Evolutionary conservation across 495 filamentous ascomycete species (phyloP), one percentile per base, ranked within the genome.

Genomic region (Entonaema liquescens): DNA sequence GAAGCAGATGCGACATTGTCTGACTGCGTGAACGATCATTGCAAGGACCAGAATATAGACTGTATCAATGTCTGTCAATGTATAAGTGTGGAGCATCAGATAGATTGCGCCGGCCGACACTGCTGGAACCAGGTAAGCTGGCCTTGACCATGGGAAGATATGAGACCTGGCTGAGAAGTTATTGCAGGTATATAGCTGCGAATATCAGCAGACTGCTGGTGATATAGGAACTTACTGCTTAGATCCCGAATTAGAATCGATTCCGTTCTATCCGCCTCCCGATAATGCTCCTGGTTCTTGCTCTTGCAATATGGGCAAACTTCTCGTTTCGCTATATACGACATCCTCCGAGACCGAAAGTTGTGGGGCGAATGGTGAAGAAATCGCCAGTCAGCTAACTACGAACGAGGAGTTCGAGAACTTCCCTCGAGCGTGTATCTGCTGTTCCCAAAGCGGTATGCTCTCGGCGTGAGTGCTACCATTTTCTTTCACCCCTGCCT

Each of bases 211-310:
- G 36, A 40, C 36, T n/a, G 36, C 36, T 15, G 36, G 36, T 13
- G 36, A 40, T 3, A 40, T 40, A 40, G 36, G 12, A 40, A 40
- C 13, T 40, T 40, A 40, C 4, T 17, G 36, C 13, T 40, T 40
- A 40, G n/a, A 40, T 4, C 1, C 36, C 13, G 12, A 11, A 1
- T 11, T 40, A 15, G 36, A 40, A n/a, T 11, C 12, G 2, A 17
- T 40, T 15, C 47, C 47, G 7, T 50, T 50, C 0, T 50, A 9
- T 25, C 19, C 47, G 47, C 47, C 47, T 3, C 19, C 19, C 4
- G 47, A 50, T 50, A n/a, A 50, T 50, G 47, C 47, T 8, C 47
- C 23, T 50, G 47, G 47, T 26, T 21, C 47, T 50, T 50, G 47
- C 23, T 50, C 19, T 13, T 50, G 47, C 23, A 50, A 50, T 19